Evolutionary conservation across 2,329 filamentous ascomycete species (phyloP).

Genomic region (Cytospora paraplurivora): DNA sequence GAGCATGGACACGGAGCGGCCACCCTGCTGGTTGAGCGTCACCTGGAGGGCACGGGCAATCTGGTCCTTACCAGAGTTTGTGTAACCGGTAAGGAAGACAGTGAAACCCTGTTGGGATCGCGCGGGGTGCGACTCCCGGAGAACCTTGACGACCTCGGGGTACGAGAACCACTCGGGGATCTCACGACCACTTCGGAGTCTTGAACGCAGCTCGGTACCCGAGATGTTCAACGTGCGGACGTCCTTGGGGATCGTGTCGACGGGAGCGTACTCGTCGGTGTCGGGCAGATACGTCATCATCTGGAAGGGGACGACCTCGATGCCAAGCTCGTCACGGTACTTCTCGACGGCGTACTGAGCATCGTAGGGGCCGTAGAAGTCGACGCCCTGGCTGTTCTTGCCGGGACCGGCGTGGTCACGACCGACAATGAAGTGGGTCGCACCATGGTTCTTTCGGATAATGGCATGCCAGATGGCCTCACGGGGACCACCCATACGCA

Average conservation of each 20-base stretch:
- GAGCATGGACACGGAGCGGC: slow-evolving; percentile 89
- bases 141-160: slow-evolving; percentile 94
- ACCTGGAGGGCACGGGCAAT: slow-evolving; percentile 94
- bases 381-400: slow-evolving; percentile 95
- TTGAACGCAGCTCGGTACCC: slow-evolving; percentile 86
- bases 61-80: slow-evolving; percentile 96
- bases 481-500: slow-evolving; percentile 98
- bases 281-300: slow-evolving; percentile 99
- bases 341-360: slow-evolving; percentile 95
- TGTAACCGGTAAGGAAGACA: slow-evolving; percentile 95
- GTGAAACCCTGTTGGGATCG: slow-evolving; percentile 94
- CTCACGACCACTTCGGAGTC: slow-evolving; percentile 86
- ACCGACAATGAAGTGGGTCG: slow-evolving; percentile 98
- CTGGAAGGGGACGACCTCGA: slow-evolving; percentile 99
- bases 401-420: slow-evolving; percentile 97
- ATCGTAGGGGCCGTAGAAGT: slow-evolving; percentile 98
- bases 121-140: slow-evolving; percentile 93
- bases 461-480: slow-evolving; percentile 99
- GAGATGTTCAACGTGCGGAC: slow-evolving; percentile 87
- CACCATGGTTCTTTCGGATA: slow-evolving; percentile 99
- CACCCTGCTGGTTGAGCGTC: slow-evolving; percentile 96
- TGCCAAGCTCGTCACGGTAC: slow-evolving; percentile 94
- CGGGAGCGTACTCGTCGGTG: slow-evolving; percentile 91
- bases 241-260: slow-evolving; percentile 84
- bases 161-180: slow-evolving; percentile 99